Evolutionary conservation across 148 eudicot genomes (phyloP), one percentile per base, ranked within the genome.

Genomic region (Pharnaceum exiguum): DNA sequence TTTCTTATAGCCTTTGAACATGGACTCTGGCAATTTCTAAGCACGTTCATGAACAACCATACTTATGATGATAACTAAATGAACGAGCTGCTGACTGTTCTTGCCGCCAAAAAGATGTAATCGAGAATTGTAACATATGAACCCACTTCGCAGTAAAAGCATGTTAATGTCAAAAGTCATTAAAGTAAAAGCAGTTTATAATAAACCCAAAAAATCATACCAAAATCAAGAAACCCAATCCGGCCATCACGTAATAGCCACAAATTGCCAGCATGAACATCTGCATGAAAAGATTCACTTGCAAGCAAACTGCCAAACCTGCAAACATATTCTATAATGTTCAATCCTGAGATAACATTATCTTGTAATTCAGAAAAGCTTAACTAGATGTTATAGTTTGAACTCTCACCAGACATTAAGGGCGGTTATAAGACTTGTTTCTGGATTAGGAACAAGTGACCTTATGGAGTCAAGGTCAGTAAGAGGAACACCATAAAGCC

Each of bases 261-360:
- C 51, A 91, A 79, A 68, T 91, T 91, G 60, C 98, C 98, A 22
- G 98, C 98, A 78, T 93, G 98, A 35, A 93, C 98, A 68, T 93
- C 98, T 25, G 98, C 98, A 76, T 88, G 98, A 71, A 93, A 93
- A 53, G 84, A 62, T 73, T 93, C 98, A 70, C 96, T 85, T 6
- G 84, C 84, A 71, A 93, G 95, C 86, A 88, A 77, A 70, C 98
- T 93, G 68, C 98, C 96, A 76, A 87, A 93, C 98, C 96, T 93
- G 82, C 65, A 79, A 39, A 72, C 23, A 29, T 1, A 35, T 59
- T 36, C 51, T 56, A 37, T 39, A 28, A 54, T 5, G 27, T 3
- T 8, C 22, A 27, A 55, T 35, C 40, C 10, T 8, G 28, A 33
- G 32, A 67, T 35, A 25, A 36, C 44, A 47, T 40, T 10, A 43